These are phyloP conservation scores for Rhazya stricta DNA, from an alignment of 257 asterid species.

Conservation along the genomic window DNA sequence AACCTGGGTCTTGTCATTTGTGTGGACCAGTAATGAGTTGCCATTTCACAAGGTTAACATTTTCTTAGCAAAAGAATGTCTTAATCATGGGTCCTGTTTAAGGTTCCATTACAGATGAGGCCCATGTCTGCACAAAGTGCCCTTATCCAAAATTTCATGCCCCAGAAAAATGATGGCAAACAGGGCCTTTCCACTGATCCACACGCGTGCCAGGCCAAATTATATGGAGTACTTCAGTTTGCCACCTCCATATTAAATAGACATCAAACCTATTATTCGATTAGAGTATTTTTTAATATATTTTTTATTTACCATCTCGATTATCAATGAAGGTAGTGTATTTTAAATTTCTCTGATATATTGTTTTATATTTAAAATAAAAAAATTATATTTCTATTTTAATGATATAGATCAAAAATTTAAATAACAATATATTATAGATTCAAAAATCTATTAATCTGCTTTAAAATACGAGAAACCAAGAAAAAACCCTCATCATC, in stretches of 20 bases:
- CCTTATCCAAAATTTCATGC: slow-evolving; percentile 27
- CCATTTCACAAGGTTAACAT: slow-evolving; percentile 8
- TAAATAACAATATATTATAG: too few species aligned
- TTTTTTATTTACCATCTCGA: too few species aligned
- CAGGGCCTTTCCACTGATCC: slow-evolving; percentile 29
- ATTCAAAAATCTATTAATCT: too few species aligned
- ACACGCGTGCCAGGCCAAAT: slow-evolving; percentile 25
- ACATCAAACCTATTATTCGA: too few species aligned
- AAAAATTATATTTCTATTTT: too few species aligned
- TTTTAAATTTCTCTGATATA: too few species aligned
- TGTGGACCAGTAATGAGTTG: background rate
- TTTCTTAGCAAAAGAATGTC: background rate
- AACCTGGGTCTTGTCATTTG: slow-evolving; percentile 5
- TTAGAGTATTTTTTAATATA: too few species aligned
- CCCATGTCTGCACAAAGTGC: slow-evolving; percentile 30
- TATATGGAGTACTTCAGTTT: background rate
- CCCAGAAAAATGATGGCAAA: slow-evolving; percentile 38
- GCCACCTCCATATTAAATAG: background rate
- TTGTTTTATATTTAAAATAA: too few species aligned
- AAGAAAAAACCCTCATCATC: too few species aligned
- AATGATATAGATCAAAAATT: too few species aligned
- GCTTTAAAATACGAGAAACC: too few species aligned
- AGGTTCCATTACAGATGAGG: slow-evolving; percentile 6
- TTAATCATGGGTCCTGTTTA: background rate
- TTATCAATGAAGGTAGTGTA: too few species aligned